Evolutionary conservation across 192 early-diverging fungal species (phyloP), one percentile per base, ranked within the genome.

Genomic region (Gaertneriomyces semiglobifer): DNA sequence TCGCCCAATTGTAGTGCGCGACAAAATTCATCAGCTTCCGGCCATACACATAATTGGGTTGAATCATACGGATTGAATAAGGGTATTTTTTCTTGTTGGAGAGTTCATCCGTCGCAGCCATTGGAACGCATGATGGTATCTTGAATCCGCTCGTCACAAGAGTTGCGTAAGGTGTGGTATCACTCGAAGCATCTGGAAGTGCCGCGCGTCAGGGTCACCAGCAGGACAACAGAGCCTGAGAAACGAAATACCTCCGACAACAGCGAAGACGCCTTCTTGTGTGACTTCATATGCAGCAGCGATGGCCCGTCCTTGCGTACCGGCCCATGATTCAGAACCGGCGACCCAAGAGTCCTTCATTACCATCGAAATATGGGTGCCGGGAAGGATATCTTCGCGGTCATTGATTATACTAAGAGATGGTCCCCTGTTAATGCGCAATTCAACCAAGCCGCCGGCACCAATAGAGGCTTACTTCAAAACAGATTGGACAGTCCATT

Each of bases 51-150:
- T 56, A 56, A 56, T 56, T 56, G 10, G 55, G 55, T 25, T 56
- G 55, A 33, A 56, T 56, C 55, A 56, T 56, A 11, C 55, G 55
- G 20, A 56, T 56, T 18, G 55, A 18, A 25, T 56, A 19, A 14
- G 55, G 55, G 55, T 56, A 56, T 33, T 56, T 56, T 14, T 1
- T 0, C 25, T 56, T 56, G 55, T 56, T 56, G 1, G 55, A 56
- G 2, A 56, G 55, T 2, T 56, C 55, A 56, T 56, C 55, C 16
- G 11, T 1, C 25, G 1, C 55, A 33, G 55, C 55, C 11, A 19
- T 11, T 0, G 55, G 55, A 11, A 56, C 4, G 20, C 55, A 56
- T 56, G 12, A 25, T 10, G 55, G 55, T 18, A 56, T 56, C 25
- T 56, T 56, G 55, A 19, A 56, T 25, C 55, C 55, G 10, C n/a